Evolutionary conservation across 768 basidiomycete genomes (phyloP), one percentile per base, ranked within the genome.

Genomic region (Tricholoma sp.): DNA sequence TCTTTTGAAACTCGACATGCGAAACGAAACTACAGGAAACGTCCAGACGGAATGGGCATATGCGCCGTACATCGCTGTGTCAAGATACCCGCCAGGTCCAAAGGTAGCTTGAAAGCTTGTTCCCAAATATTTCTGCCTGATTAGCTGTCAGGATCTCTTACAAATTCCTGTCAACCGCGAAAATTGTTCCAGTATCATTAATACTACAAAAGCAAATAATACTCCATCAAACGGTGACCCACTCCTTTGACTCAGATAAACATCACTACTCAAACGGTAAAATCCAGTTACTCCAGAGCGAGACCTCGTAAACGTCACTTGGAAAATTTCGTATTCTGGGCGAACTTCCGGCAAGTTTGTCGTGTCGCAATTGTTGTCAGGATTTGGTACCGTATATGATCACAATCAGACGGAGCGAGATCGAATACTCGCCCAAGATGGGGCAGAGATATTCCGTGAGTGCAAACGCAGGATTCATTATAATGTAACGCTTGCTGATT

Each of bases 291-390:
- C 55, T 22, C 55, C 52, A 52, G 68, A 67, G 27, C 52, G 52
- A 32, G 65, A 69, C 18, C 66, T 57, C 22, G 57, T 75, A 32
- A 63, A 72, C n/a, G 59, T 76, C 9, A 66, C 61, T 8, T 75
- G 74, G 74, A 69, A 69, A 3, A 59, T 76, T 29, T 63, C 66
- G 1, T 72, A 67, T 34, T 67, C 70, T 0, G 70, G 67, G 10
- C 59, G 57, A 16, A 59, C 68, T 2, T 67, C 64, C 5, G 55
- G n/a, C 4, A 72, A 69, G 51, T 52, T 66, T 18, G 3, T 57
- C 1, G 18, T 67, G 18, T 59, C 61, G 0, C 65, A 71, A 52
- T 52, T 52, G 5, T 34, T 66, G 14, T 53, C 51, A 31, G 19
- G 29, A 51, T 0, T 45, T 35, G 4, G 51, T 34, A 2, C 55